A percentile compares a stretch with the other conserved stretches of the same genome.
These are phyloP conservation scores for Mycena sp. DNA, from an alignment of 1,284 basidiomycete species.

Conservation along the genomic window DNA sequence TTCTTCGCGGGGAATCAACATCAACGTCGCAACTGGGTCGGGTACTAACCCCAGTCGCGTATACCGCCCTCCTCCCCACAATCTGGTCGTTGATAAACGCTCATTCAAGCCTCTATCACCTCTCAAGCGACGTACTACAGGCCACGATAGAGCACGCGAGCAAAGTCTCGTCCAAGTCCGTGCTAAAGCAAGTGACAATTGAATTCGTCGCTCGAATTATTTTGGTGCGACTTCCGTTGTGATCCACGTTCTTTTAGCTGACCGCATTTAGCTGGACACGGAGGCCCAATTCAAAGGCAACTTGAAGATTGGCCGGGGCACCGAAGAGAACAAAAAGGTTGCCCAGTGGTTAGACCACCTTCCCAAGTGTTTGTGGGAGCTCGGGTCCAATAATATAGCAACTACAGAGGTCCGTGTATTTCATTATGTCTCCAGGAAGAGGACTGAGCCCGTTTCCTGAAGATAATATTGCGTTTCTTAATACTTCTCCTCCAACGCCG, in stretches of 20 bases:
- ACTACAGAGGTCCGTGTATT: conserved; percentile 14
- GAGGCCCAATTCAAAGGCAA: conserved; percentile 62
- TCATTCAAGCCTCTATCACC: conserved; percentile 32
- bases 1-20: conserved; percentile 67
- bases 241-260: conserved; percentile 15
- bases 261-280: conserved; percentile 63
- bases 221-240: conserved; percentile 58
- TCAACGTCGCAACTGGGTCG: conserved; percentile 50
- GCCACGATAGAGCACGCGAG: conserved; percentile 69
- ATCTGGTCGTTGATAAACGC: conserved; percentile 82
- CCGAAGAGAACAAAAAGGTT: conserved; percentile 46
- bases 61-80: conserved; percentile 79
- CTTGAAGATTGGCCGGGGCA: conserved; percentile 51
- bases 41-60: conserved; percentile 68
- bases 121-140: conserved; percentile 52
- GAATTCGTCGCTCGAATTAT: conserved; percentile 78
- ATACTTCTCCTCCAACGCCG: conserved; percentile 69
- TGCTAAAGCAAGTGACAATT: conserved; percentile 69
- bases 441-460: conserved; percentile 1
- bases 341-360: conserved; percentile 75
- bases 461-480: conserved; percentile 72
- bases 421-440: not conserved
- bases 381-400: conserved; percentile 64
- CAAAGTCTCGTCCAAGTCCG: conserved; percentile 63
- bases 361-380: conserved; percentile 86